Evolutionary conservation across 805 yeast genomes (phyloP), one percentile per base, ranked within the genome.

Genomic region (Komagataella pseudopastoris): DNA sequence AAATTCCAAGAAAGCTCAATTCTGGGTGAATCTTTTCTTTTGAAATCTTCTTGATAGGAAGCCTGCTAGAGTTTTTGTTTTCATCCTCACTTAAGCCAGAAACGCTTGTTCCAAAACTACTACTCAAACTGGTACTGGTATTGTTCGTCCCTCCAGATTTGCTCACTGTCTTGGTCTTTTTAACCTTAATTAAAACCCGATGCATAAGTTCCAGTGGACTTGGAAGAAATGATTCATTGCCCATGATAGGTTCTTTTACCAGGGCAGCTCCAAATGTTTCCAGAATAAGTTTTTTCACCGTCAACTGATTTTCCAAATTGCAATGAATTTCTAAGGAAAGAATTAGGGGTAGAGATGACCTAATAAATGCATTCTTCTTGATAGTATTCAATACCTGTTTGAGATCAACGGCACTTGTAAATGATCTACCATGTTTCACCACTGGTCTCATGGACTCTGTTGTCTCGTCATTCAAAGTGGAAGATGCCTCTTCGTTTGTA

Each of bases 301-400:
- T 71, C n/a, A 64, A 51, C 63, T 93, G 99, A 55, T 82, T 83
- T 23, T 75, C 78, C 1, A 69, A 59, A 17, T 76, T 77, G 66
- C 99, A 93, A 59, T 85, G 84, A 0, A 88, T 75, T 61, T 93
- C 99, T 23, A 93, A 72, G 3, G 97, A 89, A 14, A 93, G 59
- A 6, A 93, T 83, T 45, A 93, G 70, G 0, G 99, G 99, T 52
- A 75, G 83, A 1, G 93, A 90, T 0, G 96, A 77, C 0, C 89
- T 72, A n/a, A 87, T 80, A 62, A 95, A 93, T 0, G 96, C 95
- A 63, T 88, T 88, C 63, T 88, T 87, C 57, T 83, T 75, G 8
- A 95, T 79, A 0, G 88, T 78, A 44, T 76, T 77, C 3, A 88
- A 65, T 2, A 89, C 97, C 56, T 81, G 82, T 8, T 70, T 63